A percentile compares a stretch with the other conserved stretches of the same genome.
These are phyloP conservation scores for Aspergillus glaucus DNA, from an alignment of 2,329 filamentous ascomycete species.

Conservation along the genomic window DNA sequence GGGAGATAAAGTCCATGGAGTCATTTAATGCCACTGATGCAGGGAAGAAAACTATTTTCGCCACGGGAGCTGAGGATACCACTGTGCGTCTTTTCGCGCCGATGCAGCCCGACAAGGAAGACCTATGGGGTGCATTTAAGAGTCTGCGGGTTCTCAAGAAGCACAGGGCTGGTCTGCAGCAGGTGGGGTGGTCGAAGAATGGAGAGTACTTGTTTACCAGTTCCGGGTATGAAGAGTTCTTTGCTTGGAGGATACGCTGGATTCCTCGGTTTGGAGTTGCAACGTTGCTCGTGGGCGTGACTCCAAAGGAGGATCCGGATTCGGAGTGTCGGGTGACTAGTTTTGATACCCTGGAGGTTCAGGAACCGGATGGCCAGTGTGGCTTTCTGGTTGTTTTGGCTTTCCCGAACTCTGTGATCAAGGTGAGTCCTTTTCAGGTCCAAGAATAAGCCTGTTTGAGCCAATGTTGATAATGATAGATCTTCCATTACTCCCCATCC, in stretches of 20 bases:
- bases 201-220: conserved; percentile 74
- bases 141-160: conserved; percentile 63
- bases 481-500: conserved; percentile 38
- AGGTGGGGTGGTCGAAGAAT: conserved; percentile 64
- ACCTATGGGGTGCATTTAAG: conserved; percentile 25
- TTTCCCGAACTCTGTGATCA: conserved; percentile 77
- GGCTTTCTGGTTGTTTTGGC: conserved; percentile 61
- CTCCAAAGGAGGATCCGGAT: conserved; percentile 43
- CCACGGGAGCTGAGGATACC: conserved; percentile 66
- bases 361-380: conserved; percentile 16
- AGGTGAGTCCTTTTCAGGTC: conserved; percentile 32
- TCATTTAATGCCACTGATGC: conserved; percentile 27
- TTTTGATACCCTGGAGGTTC: conserved; percentile 55
- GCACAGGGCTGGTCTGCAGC: conserved; percentile 79
- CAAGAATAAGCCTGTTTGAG: not conserved
- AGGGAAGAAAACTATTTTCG: conserved; percentile 41
- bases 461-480: conserved; percentile 26
- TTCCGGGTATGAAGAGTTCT: conserved; percentile 82
- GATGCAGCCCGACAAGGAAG: conserved; percentile 7
- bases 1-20: conserved; percentile 69
- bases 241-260: conserved; percentile 64
- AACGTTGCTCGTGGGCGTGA: conserved; percentile 46
- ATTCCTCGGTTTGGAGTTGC: conserved; percentile 51
- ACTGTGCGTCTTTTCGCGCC: conserved; percentile 62
- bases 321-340: conserved; percentile 73